These are phyloP conservation scores for Cyanidiococcus yangmingshanensis DNA, from an alignment of 23 red algal genomes.

Conservation along the genomic window DNA sequence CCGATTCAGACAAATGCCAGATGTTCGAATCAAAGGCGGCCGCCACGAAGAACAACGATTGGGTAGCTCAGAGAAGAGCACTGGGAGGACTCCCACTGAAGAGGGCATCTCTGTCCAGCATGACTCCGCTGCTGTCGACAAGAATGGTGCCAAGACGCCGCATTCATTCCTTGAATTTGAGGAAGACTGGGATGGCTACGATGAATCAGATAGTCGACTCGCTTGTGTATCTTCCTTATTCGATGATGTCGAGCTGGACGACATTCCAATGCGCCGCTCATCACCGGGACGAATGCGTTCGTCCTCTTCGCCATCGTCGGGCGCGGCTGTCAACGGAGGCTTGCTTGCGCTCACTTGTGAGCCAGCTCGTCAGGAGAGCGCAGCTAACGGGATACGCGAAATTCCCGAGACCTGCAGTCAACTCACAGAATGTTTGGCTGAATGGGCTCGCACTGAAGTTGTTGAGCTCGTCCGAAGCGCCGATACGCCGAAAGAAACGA, in stretches of 20 bases:
- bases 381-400: neutral
- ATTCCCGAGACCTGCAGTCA: neutral
- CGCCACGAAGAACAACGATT: neutral
- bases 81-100: too few relatives aligned
- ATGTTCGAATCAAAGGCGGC: neutral
- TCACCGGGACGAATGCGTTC: neutral
- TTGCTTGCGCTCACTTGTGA: neutral
- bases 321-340: neutral
- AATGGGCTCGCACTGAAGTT: constrained; percentile 10
- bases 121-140: neutral
- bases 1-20: neutral
- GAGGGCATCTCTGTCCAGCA: neutral
- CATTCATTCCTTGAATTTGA: neutral
- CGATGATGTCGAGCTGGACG: neutral
- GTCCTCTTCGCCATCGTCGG: neutral
- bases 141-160: neutral
- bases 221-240: neutral
- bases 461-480: neutral
- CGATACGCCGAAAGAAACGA: neutral
- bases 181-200: neutral
- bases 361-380: neutral
- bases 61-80: neutral
- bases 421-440: neutral
- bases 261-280: neutral
- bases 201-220: neutral